A percentile compares a stretch with the other conserved stretches of the same genome.
These are phyloP conservation scores for Colletotrichum sp. DNA, from an alignment of 2,329 filamentous ascomycete species.

Conservation along the genomic window DNA sequence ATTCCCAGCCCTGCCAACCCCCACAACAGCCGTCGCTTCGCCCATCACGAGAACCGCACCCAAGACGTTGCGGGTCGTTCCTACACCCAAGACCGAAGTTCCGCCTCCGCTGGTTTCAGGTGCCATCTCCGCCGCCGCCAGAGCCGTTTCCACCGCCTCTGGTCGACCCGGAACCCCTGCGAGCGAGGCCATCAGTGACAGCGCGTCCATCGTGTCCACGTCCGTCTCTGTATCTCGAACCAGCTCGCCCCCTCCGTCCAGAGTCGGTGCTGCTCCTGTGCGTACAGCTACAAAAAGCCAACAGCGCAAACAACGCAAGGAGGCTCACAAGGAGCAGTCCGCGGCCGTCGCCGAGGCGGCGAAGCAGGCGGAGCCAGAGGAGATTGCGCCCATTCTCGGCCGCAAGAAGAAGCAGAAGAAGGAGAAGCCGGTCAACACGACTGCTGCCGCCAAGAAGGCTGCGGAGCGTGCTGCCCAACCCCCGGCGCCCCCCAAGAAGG, in stretches of 20 bases:
- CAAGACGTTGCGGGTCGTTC: slow-evolving; percentile 73
- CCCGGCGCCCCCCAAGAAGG: slow-evolving; percentile 21
- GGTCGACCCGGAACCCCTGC: slow-evolving; percentile 71
- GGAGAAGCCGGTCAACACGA: slow-evolving; percentile 52
- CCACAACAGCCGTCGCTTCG: slow-evolving; percentile 52
- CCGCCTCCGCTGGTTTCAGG: slow-evolving; percentile 37
- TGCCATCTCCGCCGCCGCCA: slow-evolving; percentile 34
- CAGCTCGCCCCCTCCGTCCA: slow-evolving; percentile 68
- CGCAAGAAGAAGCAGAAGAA: slow-evolving; percentile 89
- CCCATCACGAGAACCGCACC: slow-evolving; percentile 58
- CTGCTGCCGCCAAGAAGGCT: slow-evolving; percentile 19
- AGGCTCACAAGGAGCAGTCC: slow-evolving; percentile 68
- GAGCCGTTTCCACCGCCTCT: slow-evolving; percentile 50
- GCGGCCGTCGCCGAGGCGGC: slow-evolving; percentile 56
- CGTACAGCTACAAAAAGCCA: slow-evolving; percentile 78
- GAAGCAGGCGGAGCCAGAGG: slow-evolving; percentile 58
- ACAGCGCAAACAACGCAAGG: slow-evolving; percentile 77
- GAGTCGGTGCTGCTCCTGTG: slow-evolving; percentile 72
- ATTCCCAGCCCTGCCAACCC: slow-evolving; percentile 57
- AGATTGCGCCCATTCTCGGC: slow-evolving; percentile 75
- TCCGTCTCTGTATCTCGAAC: slow-evolving; percentile 72
- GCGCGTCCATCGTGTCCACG: slow-evolving; percentile 74
- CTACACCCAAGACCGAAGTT: slow-evolving; percentile 67
- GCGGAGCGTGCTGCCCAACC: slow-evolving; percentile 8
- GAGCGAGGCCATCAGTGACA: slow-evolving; percentile 80